Base-by-base conservation (phyloP, 2,329 filamentous ascomycete genomes). In the Pezicula radicicola region DNA sequence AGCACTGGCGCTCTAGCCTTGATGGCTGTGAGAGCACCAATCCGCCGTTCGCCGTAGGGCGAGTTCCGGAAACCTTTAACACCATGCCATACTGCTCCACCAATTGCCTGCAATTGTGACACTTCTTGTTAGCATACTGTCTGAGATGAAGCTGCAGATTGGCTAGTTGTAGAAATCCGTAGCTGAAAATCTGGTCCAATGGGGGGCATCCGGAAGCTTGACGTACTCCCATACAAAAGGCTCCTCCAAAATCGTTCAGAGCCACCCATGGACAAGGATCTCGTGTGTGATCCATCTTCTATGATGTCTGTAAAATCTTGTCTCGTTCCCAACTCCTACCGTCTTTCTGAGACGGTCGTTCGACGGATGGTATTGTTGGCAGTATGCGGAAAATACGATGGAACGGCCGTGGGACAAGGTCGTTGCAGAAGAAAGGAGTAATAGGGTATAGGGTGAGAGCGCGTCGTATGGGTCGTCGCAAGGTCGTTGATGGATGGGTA, bases 191-290 rank as follows among this genome's bases (percentile, higher is more conserved):
- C 16, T 52, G n/a, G 25, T 27, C 40, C 33, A 21, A 39, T 42
- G 44, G 51, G 18, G 46, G 53, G 33, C n/a, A 58, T 46, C 52
- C 27, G n/a, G 19, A 25, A 49, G 42, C 45, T 48, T 64, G 7
- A 78, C 89, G 60, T 88, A 94, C 91, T 64, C 93, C 93, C 93
- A 97, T 97, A 69, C 83, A 87, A 67, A 97, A 97, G 52, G 93
- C 94, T 75, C 94, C 94, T 58, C 94, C 94, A 70, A 97, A 97
- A 76, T 99, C 94, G 75, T 92, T 96, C 62, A 97, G 81, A 60
- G 94, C 89, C 67, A 97, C 92, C 87, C 88, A 97, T 51, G 94
- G 94, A 75, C 94, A 97, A 57, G 94, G 94, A 74, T 97, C 94
- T 76, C 94, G 84, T 59, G 89, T 88, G 80, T 97, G 94, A 84